phyloP scores from a whole-genome alignment of 345 rosid genomes.

The Anacardium occidentale region DNA sequence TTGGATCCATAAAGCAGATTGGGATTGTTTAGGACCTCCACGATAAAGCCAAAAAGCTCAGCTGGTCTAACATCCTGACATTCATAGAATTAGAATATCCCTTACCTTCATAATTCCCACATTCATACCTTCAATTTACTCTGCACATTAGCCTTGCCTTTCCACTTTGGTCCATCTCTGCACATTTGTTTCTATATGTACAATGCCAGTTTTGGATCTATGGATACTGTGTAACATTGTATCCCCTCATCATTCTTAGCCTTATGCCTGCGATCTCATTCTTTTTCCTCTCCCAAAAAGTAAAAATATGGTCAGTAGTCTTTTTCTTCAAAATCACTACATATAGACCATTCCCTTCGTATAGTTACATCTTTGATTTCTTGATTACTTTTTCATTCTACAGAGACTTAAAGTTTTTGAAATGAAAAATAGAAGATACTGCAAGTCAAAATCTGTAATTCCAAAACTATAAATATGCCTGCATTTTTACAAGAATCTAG shows the following conservation, averaged over 20 bases:
- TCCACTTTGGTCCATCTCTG: constrained; percentile 1
- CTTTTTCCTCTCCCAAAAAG: not conserved
- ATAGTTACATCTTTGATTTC: not conserved
- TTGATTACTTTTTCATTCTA: not conserved
- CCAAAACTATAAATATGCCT: constrained; percentile 18
- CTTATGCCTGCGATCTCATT: not conserved
- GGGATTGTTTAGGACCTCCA: constrained; percentile 13
- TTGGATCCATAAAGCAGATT: constrained; percentile 18
- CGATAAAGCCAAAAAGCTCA: constrained; percentile 29
- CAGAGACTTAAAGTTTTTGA: not conserved
- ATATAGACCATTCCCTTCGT: not conserved
- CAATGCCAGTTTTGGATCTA: no score
- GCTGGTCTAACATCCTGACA: no score
- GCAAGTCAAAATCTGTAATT: not conserved
- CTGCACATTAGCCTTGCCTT: constrained; percentile 11
- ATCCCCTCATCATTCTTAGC: constrained; percentile 9
- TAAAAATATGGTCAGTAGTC: not conserved
- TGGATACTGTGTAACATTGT: not conserved
- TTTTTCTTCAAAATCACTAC: not conserved
- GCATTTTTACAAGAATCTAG: constrained; percentile 33
- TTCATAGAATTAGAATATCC: constrained; percentile 13
- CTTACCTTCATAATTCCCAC: no score
- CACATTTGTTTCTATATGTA: no score
- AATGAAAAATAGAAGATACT: not conserved
- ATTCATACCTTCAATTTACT: not conserved